Evolutionary conservation across 148 eudicot species (phyloP).

Genomic region (Bassia scoparia): DNA sequence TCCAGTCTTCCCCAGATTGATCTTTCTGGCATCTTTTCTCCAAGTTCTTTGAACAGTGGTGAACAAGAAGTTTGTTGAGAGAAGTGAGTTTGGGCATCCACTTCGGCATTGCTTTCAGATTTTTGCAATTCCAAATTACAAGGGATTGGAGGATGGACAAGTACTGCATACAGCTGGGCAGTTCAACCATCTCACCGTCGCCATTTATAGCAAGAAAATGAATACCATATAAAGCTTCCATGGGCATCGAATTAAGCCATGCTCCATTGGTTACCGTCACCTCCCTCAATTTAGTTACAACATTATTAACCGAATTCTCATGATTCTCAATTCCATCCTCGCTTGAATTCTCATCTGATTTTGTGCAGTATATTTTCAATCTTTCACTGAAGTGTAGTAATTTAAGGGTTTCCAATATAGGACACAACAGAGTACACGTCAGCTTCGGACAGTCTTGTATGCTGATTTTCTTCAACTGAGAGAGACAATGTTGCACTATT

Average conservation of each 20-base stretch:
- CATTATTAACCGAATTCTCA: too few relatives aligned
- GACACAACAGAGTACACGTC: neutral
- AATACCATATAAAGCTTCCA: neutral
- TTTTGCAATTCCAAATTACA: neutral
- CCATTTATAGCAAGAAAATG: neutral
- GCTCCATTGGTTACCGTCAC: neutral
- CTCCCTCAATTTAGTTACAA: neutral
- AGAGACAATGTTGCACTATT: neutral
- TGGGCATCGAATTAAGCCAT: neutral
- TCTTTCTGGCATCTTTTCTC: conserved; percentile 5
- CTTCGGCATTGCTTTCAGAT: neutral
- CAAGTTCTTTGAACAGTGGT: neutral
- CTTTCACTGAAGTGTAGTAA: neutral
- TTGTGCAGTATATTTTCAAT: neutral
- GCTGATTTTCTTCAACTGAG: neutral
- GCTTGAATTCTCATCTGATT: too few relatives aligned
- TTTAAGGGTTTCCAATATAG: neutral
- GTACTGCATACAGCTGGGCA: conserved; percentile 5
- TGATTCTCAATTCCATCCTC: neutral
- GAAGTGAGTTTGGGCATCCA: conserved; percentile 10
- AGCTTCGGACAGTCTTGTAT: neutral
- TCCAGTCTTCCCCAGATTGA: neutral
- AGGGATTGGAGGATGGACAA: neutral
- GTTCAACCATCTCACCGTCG: neutral
- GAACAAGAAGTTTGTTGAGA: neutral